Evolutionary conservation across 2,329 filamentous ascomycete species (phyloP), one percentile per base, ranked within the genome.

Genomic region (Sporothrix protearum): DNA sequence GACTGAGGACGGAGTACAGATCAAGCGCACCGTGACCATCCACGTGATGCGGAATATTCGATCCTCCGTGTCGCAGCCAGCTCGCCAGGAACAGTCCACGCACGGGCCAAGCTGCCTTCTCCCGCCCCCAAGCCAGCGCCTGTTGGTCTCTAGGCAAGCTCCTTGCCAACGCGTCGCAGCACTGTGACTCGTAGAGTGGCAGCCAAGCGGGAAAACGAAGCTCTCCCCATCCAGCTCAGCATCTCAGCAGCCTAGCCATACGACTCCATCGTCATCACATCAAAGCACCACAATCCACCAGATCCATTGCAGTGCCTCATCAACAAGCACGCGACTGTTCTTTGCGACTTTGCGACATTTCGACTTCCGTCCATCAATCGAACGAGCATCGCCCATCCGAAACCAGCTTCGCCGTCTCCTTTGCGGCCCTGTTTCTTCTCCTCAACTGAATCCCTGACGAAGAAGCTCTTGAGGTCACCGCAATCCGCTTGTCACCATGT

Each of bases 401-500:
- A 28, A n/a, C 25, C 25, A n/a, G 30, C 45, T 25, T 36, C 33
- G 36, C 59, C 59, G 59, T 63, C 47, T 25, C 55, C 45, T n/a
- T 42, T 53, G 16, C 19, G 30, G 47, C 57, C 25, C 47, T 22
- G 8, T 59, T 61, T 36, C 28, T 9, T 42, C 59, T 39, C 64
- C 30, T 39, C 64, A 12, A 53, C 25, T 49, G 66, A 51, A 30
- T 68, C 36, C n/a, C 22, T 28, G n/a, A 22, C 30, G 28, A 49
- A 53, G 45, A 67, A 49, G 42, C 64, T 67, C 63, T 67, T 64
- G 68, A 72, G 71, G 51, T 66, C 36, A 47, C 47, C 70, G 55
- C 70, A 39, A 33, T 67, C 74, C 76, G 75, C 78, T 75, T 76
- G 75, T 78, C 83, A 84, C 78, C 78, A 87, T 87, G 85, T 86